Conservation (phyloP, 352 stramenopile species). For the Blastocystis sp. region DNA sequence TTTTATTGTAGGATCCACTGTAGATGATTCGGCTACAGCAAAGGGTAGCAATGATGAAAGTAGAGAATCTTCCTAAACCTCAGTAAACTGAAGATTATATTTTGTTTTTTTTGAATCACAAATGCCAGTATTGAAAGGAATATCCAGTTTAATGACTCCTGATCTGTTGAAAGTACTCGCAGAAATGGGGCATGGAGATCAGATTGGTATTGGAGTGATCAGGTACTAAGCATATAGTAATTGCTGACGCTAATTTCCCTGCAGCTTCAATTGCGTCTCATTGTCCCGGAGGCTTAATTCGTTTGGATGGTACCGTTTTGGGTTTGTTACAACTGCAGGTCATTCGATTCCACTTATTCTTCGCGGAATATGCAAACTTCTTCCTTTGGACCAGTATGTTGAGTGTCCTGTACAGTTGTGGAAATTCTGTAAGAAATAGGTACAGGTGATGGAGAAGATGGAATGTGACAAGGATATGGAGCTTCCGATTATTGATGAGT, state of each 20-base stretch:
- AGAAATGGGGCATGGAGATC: slow-evolving; percentile 57
- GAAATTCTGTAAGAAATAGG: background rate
- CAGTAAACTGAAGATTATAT: background rate
- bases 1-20: background rate
- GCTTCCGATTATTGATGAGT: slow-evolving; percentile 60
- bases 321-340: background rate
- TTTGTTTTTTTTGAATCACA: background rate
- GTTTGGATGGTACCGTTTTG: slow-evolving; percentile 21
- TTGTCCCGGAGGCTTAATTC: slow-evolving; percentile 56
- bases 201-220: background rate
- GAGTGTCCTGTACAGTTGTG: slow-evolving; percentile 15
- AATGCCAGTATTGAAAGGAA: slow-evolving; percentile 55
- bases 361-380: slow-evolving; percentile 51
- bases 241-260: slow-evolving; percentile 56
- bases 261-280: slow-evolving; percentile 52
- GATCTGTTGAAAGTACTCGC: slow-evolving; percentile 49
- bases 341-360: slow-evolving; percentile 56
- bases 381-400: slow-evolving; percentile 60
- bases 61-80: background rate
- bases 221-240: background rate
- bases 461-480: slow-evolving; percentile 61
- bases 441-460: slow-evolving; percentile 59
- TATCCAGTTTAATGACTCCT: slow-evolving; percentile 49
- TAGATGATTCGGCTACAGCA: slow-evolving; percentile 56
- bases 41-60: slow-evolving; percentile 33